Base-by-base conservation (phyloP, 2,329 filamentous ascomycete species). In the Mollisia scopiformis region DNA sequence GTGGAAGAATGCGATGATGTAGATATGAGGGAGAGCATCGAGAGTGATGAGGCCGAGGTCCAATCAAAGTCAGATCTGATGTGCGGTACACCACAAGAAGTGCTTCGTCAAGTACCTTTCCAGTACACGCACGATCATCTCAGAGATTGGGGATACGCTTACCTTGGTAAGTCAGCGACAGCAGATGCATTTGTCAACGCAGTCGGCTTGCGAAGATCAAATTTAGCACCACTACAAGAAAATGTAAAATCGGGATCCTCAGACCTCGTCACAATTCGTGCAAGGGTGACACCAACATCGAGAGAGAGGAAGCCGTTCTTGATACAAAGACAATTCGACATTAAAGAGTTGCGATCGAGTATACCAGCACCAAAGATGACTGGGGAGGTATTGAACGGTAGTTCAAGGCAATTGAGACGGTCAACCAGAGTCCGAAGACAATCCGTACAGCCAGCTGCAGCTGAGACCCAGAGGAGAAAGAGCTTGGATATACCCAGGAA, bases 291-390 rank as follows among this genome's bases (percentile, higher is more conserved):
- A 6, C 80, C 82, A 16, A 73, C 72, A 35, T 60, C 57, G 3
- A 70, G 74, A 4, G 76, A 78, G 2, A 74, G 77, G 19, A 76
- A 77, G 51, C 75, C 82, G 1, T 79, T 84, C 63, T 66, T 80
- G 0, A 74, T 87, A 19, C 76, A 79, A 64, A 77, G 82, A 30
- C 78, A 76, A 19, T 83, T 87, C 61, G 76, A 85, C 61, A 71
- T 85, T 14, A 74, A 79, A 27, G 74, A 79, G 62, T 71, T 86
- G 10, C 75, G 79, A 49, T 74, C 77, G 8, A 81, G 79, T 0
- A 73, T 71, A 11, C 64, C 84, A n/a, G 77, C 78, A 1, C 73
- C 59, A 10, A 46, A 50, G 23, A 57, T 23, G 16, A 21, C 41
- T 23, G 23, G 21, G 30, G 25, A n/a, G n/a, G 30, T 31, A 46